A percentile compares a stretch with the other conserved stretches of the same genome.
These are phyloP conservation scores for Allantophomopsis cytisporea DNA, from an alignment of 2,329 filamentous ascomycete genomes.

Conservation along the genomic window DNA sequence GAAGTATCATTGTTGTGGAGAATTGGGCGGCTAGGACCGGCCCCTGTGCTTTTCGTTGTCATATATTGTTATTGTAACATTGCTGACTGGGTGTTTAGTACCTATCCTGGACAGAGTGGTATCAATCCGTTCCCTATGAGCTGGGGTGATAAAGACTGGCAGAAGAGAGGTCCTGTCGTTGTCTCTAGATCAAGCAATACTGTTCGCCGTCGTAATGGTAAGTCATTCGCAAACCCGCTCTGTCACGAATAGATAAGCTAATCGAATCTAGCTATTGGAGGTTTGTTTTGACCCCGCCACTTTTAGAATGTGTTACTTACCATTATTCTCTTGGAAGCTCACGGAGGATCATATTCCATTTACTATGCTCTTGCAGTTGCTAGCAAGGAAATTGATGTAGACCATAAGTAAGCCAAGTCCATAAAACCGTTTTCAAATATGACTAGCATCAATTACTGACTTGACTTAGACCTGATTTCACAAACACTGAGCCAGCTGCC, in stretches of 20 bases:
- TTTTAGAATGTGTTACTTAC: not conserved
- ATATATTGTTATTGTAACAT: no score
- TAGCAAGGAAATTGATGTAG: conserved; percentile 62
- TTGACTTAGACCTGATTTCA: conserved; percentile 66
- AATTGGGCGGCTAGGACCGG: no score
- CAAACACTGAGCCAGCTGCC: conserved; percentile 78
- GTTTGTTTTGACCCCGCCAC: conserved; percentile 21
- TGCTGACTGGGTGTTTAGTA: conserved; percentile 26
- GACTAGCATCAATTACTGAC: conserved; percentile 33
- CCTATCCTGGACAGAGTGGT: conserved; percentile 87
- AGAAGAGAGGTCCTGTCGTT: conserved; percentile 71
- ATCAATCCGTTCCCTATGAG: conserved; percentile 82
- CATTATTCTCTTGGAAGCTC: conserved; percentile 20
- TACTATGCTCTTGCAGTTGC: conserved; percentile 87
- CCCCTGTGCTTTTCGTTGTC: no score
- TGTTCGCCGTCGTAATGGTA: conserved; percentile 70
- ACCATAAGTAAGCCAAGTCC: conserved; percentile 5
- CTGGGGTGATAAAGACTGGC: conserved; percentile 71
- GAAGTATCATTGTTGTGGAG: no score
- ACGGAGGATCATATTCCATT: conserved; percentile 83
- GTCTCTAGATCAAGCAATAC: conserved; percentile 67
- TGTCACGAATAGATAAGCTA: conserved; percentile 18
- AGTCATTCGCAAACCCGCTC: conserved; percentile 15
- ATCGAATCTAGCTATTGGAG: conserved; percentile 36
- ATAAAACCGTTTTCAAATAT: not conserved